These are phyloP conservation scores for Antrodiella citrinella DNA, from an alignment of 768 basidiomycete genomes.

Conservation along the genomic window DNA sequence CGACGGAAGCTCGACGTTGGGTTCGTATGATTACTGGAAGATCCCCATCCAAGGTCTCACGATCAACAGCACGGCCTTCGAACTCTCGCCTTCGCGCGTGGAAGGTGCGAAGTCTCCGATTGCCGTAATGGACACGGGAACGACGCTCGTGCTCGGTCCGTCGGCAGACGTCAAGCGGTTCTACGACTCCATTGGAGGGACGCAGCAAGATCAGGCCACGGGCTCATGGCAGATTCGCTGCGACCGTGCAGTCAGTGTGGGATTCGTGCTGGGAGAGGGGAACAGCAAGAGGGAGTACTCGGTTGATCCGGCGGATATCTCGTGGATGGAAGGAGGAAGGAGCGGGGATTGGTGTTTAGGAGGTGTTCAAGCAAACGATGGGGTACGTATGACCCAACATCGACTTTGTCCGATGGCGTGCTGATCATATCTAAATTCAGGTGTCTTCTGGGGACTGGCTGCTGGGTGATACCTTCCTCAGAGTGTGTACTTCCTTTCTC, in stretches of 20 bases:
- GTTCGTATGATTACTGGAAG: slow-evolving; percentile 51
- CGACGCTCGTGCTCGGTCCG: slow-evolving; percentile 49
- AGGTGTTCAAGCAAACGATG: slow-evolving; percentile 47
- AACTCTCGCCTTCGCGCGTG: slow-evolving; percentile 38
- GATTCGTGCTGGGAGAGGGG: slow-evolving; percentile 36
- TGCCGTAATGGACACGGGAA: slow-evolving; percentile 58
- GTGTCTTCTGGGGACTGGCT: slow-evolving; percentile 55
- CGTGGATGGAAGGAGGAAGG: slow-evolving; percentile 35
- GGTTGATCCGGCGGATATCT: slow-evolving; percentile 45
- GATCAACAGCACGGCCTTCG: slow-evolving; percentile 33
- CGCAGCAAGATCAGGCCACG: slow-evolving; percentile 24
- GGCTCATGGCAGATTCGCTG: slow-evolving; percentile 45
- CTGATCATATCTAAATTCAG: slow-evolving; percentile 19
- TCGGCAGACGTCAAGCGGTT: slow-evolving; percentile 43
- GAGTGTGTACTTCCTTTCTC: slow-evolving; percentile 27
- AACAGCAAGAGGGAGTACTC: slow-evolving; percentile 28
- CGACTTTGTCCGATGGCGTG: slow-evolving; percentile 4
- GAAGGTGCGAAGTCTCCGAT: slow-evolving; percentile 33
- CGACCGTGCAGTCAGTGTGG: slow-evolving; percentile 37
- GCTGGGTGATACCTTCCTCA: slow-evolving; percentile 49
- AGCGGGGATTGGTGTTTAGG: slow-evolving; percentile 46
- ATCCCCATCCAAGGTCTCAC: slow-evolving; percentile 38
- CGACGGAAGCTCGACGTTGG: background rate
- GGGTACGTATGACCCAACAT: too few species aligned
- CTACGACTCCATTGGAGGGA: slow-evolving; percentile 39